Percentiles rank a stretch among this genome's conserved stretches.
These are phyloP conservation scores for Nicotiana obtusifolia DNA, from an alignment of 257 asterid genomes.

Conservation along the genomic window DNA sequence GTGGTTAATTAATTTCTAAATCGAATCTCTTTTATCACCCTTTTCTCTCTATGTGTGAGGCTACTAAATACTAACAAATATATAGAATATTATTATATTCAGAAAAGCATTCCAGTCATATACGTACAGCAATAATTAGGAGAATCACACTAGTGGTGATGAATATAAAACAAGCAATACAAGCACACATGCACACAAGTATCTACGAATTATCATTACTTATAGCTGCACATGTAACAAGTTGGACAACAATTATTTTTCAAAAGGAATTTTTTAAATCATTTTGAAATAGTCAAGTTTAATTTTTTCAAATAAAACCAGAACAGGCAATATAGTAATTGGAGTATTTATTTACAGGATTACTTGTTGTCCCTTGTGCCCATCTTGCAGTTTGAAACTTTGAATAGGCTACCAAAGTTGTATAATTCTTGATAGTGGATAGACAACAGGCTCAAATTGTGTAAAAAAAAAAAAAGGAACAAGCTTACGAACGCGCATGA, in stretches of 20 bases:
- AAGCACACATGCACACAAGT: too few relatives aligned
- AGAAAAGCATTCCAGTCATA: neutral
- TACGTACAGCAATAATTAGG: neutral
- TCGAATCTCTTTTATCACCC: too few relatives aligned
- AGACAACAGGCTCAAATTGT: neutral
- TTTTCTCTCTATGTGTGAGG: too few relatives aligned
- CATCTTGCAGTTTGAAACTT: conserved; percentile 7
- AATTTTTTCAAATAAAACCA: neutral
- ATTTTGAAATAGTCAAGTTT: neutral
- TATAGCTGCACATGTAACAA: neutral
- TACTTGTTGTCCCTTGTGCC: too few relatives aligned
- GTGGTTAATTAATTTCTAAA: too few relatives aligned
- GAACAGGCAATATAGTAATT: neutral
- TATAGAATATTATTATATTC: neutral
- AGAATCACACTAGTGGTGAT: neutral
- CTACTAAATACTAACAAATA: too few relatives aligned
- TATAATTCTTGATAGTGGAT: neutral
- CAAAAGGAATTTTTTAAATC: too few relatives aligned
- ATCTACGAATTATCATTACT: too few relatives aligned
- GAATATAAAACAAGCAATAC: neutral
- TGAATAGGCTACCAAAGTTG: conserved; percentile 29
- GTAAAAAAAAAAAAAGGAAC: neutral
- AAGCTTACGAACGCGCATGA: neutral
- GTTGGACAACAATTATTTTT: neutral
- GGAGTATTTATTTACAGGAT: neutral